Conservation (phyloP, 306 rosid species). For the Vigna reflexopilosa region DNA sequence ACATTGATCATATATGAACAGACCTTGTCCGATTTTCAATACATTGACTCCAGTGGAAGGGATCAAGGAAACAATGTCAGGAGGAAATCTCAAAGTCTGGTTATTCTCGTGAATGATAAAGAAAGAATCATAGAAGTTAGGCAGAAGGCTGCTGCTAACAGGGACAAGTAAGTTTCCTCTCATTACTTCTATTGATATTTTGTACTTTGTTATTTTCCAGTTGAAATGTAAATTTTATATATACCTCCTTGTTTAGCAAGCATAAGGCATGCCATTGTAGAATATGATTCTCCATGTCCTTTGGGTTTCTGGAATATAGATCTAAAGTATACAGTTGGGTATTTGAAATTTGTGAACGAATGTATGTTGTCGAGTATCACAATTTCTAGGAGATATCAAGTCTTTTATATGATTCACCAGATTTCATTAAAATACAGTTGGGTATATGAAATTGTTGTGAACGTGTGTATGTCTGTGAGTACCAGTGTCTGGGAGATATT, state of each 20-base stretch:
- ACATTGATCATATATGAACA: conserved; percentile 50
- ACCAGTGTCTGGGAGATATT: conserved; percentile 37
- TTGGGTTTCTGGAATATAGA: conserved; percentile 34
- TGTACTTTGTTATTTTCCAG: conserved; percentile 6
- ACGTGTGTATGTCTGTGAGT: background rate
- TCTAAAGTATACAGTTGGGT: conserved; percentile 9
- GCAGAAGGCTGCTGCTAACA: conserved; percentile 88
- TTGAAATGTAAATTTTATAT: conserved; percentile 3
- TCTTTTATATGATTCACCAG: conserved; percentile 55
- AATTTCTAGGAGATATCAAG: conserved; percentile 34
- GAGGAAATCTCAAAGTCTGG: conserved; percentile 87
- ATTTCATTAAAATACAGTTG: conserved; percentile 50
- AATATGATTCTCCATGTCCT: conserved; percentile 19
- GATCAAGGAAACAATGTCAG: conserved; percentile 96
- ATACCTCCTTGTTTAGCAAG: conserved; percentile 18
- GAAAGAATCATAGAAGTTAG: conserved; percentile 85
- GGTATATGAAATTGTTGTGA: conserved; percentile 22
- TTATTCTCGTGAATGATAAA: conserved; percentile 86
- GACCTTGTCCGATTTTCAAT: conserved; percentile 85
- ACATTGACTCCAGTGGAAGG: conserved; percentile 90
- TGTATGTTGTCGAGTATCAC: conserved; percentile 30
- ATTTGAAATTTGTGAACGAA: conserved; percentile 4
- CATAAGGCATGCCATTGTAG: background rate
- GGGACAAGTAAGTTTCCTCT: conserved; percentile 77
- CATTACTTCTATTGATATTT: conserved; percentile 17